phyloP scores from a whole-genome alignment of 2,329 filamentous ascomycete genomes.

The Penicillium sp. region DNA sequence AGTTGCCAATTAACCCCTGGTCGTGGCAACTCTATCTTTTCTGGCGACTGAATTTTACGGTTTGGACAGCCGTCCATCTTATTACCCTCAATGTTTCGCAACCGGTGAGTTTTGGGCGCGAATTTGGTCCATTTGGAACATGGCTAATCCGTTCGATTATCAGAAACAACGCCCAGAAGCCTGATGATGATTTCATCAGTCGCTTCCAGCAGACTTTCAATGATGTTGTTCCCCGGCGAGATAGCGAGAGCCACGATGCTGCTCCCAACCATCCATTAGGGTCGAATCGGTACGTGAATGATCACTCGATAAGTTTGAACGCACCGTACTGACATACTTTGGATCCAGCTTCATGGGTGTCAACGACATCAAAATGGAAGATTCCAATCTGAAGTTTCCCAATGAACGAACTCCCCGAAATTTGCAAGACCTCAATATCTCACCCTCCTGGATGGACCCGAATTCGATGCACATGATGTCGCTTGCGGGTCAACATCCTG shows the following conservation, averaged over 20 bases:
- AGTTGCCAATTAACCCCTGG: too few relatives aligned
- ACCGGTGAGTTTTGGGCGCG: conserved; percentile 38
- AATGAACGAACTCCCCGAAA: conserved; percentile 77
- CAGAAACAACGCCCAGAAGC: conserved; percentile 76
- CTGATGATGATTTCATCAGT: conserved; percentile 74
- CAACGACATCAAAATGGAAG: conserved; percentile 42
- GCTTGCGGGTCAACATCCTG: conserved; percentile 72
- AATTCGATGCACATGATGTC: conserved; percentile 73
- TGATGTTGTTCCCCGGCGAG: conserved; percentile 54
- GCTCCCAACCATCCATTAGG: conserved; percentile 20
- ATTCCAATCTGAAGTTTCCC: conserved; percentile 56
- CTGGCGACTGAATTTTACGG: too few relatives aligned
- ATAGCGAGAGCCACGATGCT: conserved; percentile 28
- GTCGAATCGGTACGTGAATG: conserved; percentile 22
- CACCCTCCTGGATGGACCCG: conserved; percentile 80
- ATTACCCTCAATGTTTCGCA: conserved; percentile 42
- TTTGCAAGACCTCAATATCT: conserved; percentile 80
- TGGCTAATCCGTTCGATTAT: too few relatives aligned
- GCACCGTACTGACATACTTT: conserved; percentile 7
- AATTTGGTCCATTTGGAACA: not conserved
- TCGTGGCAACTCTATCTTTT: too few relatives aligned
- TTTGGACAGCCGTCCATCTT: too few relatives aligned
- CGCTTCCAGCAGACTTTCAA: conserved; percentile 80
- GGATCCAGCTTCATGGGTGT: not conserved
- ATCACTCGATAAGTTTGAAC: not conserved